Percentiles rank a stretch among this genome's conserved stretches.
These are phyloP conservation scores for Chondrus crispus DNA, from an alignment of 23 red algal genomes.

Conservation along the genomic window DNA sequence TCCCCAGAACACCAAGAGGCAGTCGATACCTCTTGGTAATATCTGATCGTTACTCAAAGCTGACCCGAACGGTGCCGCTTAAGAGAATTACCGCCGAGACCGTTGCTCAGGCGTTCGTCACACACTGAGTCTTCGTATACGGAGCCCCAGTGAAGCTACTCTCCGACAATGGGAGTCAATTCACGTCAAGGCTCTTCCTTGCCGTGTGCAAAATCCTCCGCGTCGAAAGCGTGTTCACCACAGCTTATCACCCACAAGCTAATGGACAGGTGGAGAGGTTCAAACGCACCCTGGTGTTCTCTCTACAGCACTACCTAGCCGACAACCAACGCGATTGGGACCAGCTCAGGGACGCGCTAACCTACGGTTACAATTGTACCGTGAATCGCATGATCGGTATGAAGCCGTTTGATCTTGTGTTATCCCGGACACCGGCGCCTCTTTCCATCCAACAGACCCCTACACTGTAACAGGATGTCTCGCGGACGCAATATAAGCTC, in stretches of 20 bases:
- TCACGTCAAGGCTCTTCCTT: background rate
- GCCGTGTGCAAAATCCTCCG: background rate
- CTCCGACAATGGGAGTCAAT: background rate
- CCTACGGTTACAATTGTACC: background rate
- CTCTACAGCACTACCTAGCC: background rate
- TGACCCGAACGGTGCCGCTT: background rate
- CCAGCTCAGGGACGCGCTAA: background rate
- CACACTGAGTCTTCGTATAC: background rate
- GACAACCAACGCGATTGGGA: background rate
- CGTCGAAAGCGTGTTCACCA: background rate
- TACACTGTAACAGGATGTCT: no score
- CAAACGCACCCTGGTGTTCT: background rate
- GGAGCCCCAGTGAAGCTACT: background rate
- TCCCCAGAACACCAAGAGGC: background rate
- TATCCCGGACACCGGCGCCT: no score
- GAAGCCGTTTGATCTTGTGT: background rate
- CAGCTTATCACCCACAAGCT: background rate
- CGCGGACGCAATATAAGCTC: no score
- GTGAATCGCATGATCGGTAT: background rate
- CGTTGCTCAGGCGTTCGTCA: background rate
- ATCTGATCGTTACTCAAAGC: background rate
- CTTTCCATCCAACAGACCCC: no score
- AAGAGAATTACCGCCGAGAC: background rate
- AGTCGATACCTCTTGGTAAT: background rate
- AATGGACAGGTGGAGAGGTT: conserved; percentile 13